Base-by-base conservation (phyloP, 2,329 filamentous ascomycete species). In the Scedosporium boydii region DNA sequence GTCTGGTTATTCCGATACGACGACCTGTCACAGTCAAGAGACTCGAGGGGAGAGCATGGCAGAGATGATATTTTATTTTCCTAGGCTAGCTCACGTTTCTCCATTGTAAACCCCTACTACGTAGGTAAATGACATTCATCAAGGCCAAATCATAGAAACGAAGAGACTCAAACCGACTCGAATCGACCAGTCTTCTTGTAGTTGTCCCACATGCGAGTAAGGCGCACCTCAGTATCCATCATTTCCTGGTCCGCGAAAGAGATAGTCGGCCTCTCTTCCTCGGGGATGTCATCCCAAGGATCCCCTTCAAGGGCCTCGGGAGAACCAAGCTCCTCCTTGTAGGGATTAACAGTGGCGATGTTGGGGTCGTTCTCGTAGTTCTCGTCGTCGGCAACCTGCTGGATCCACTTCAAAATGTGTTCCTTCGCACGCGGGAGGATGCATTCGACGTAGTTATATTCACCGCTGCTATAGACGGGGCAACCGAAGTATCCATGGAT, bases 401-500 rank as follows among this genome's bases (percentile, higher is more conserved):
- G 75, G 42, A 92, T 76, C 80, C 87, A 92, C 46, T 75, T 72
- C 2, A 91, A 72, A 27, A 90, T 81, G 2, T 76, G 71, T 12
- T 70, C 67, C 65, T 84, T 81, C 0, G 82, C 80, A 10, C 70
- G 71, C 12, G 87, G 76, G 60, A 93, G 79, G 64, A 90, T 81
- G 44, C 78, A 77, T 71, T 96, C 90, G 6, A 76, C 75, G 68
- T 85, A 78, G 41, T 78, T 70, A 1, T 74, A 68, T 65, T 89
- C 84, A 3, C 87, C 87, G 1, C 87, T 82, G n/a, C 87, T 87
- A 72, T 88, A 88, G 65, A 86, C 81, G 4, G 88, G 88, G 66
- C 84, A 88, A 4, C 88, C 87, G 53, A 82, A 76, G 10, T 72
- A 66, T 0, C 77, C 76, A 69, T 79, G 76, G 44, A 70, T 67